A percentile compares a stretch with the other conserved stretches of the same genome.
Evolutionary conservation across 129 eudicot species (phyloP).

Genomic region (Silybum marianum): DNA sequence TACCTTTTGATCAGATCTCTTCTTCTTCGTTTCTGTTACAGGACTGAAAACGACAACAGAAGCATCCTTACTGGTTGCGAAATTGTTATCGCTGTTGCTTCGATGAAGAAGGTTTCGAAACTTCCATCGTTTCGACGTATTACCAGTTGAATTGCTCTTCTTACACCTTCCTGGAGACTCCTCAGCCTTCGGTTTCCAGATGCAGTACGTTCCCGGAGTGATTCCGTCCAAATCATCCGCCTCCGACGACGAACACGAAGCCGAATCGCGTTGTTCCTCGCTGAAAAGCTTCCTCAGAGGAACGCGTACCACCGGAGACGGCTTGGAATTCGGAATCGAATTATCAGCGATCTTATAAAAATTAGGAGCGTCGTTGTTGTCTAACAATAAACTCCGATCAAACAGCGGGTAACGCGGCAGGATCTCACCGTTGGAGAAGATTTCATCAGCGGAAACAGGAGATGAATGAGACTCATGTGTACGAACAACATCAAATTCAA

Average conservation of each 20-base stretch:
- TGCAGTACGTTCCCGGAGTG: slow-evolving; percentile 65
- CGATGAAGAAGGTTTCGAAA: slow-evolving; percentile 44
- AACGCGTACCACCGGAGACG: slow-evolving; percentile 26
- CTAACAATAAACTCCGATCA: slow-evolving; percentile 44
- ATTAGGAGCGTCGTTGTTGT: background rate
- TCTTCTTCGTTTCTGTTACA: slow-evolving; percentile 14
- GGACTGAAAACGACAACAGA: slow-evolving; percentile 10
- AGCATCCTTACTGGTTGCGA: slow-evolving; percentile 29
- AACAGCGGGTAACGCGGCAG: slow-evolving; percentile 64
- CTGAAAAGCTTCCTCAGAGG: slow-evolving; percentile 58
- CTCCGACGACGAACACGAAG: slow-evolving; percentile 68
- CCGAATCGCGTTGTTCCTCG: slow-evolving; percentile 56
- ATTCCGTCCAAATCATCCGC: slow-evolving; percentile 62
- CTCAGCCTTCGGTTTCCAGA: slow-evolving; percentile 55
- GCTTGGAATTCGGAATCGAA: slow-evolving; percentile 13
- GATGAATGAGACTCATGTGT: slow-evolving; percentile 26
- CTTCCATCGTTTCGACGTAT: slow-evolving; percentile 69
- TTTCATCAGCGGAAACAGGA: slow-evolving; percentile 62
- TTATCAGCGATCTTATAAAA: background rate
- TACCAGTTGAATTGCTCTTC: slow-evolving; percentile 72
- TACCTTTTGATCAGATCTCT: slow-evolving; percentile 14
- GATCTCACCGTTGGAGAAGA: slow-evolving; percentile 69
- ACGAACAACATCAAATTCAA: slow-evolving; percentile 53
- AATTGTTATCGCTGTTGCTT: slow-evolving; percentile 51
- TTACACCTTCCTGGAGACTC: slow-evolving; percentile 42